Evolutionary conservation across 306 rosid species (phyloP).

Genomic region (Chamaecrista fasciculata): DNA sequence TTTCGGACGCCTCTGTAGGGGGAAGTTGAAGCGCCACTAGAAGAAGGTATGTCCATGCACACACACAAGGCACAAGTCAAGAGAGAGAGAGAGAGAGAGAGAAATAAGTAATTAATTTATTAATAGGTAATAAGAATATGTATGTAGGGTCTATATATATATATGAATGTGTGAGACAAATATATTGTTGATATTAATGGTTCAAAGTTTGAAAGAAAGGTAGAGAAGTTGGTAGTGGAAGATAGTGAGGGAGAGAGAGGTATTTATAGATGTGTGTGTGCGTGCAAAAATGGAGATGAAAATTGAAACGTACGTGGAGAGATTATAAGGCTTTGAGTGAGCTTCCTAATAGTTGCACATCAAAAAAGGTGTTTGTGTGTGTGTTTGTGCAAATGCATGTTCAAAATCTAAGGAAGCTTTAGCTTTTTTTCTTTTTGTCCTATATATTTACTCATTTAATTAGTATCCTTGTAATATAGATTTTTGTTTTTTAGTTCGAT

Average conservation of each 20-base stretch:
- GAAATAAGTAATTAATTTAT: too few species aligned
- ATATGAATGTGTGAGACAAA: too few species aligned
- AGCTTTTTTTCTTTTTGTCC: neutral
- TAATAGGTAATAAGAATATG: too few species aligned
- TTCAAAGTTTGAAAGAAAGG: too few species aligned
- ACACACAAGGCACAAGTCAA: too few species aligned
- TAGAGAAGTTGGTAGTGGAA: constrained; percentile 4
- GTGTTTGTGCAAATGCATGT: neutral
- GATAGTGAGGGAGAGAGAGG: constrained; percentile 21
- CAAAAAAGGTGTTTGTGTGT: neutral
- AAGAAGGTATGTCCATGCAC: constrained; percentile 45
- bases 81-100: too few species aligned
- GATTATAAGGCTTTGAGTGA: constrained; percentile 9
- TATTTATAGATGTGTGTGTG: constrained; percentile 55
- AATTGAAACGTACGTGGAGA: constrained; percentile 22
- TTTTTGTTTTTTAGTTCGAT: too few species aligned
- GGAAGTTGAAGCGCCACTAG: constrained; percentile 53
- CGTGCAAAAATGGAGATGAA: too few species aligned
- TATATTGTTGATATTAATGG: too few species aligned
- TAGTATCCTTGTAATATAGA: too few species aligned
- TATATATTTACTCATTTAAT: too few species aligned
- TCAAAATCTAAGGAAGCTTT: neutral
- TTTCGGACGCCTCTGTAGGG: constrained; percentile 84
- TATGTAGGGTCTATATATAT: too few species aligned
- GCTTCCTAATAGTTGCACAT: constrained; percentile 58